Conservation (phyloP, 495 filamentous ascomycete genomes). For the Hypoxylon lienhwacheense region DNA sequence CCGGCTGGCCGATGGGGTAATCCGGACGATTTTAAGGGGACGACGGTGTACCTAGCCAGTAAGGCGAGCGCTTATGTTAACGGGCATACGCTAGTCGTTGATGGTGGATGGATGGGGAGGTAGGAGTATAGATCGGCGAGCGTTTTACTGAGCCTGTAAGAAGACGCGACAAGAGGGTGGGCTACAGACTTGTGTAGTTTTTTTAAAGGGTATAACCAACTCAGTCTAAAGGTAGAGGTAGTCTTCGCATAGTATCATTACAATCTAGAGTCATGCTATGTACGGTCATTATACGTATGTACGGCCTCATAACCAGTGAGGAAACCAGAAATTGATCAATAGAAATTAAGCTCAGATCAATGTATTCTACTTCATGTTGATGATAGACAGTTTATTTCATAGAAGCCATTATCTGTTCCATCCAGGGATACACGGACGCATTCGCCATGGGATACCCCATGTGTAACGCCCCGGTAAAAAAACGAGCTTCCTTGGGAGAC, state of each 20-base stretch:
- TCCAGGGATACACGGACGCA: conserved; percentile 55
- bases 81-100: conserved; percentile 78
- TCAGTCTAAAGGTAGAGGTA: too few relatives aligned
- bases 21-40: conserved; percentile 89
- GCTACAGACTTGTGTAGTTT: too few relatives aligned
- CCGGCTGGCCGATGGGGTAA: conserved; percentile 84
- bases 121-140: conserved; percentile 47
- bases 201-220: too few relatives aligned
- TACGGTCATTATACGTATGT: too few relatives aligned
- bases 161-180: too few relatives aligned
- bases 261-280: too few relatives aligned
- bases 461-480: conserved; percentile 62
- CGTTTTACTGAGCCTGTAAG: too few relatives aligned
- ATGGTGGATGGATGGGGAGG: conserved; percentile 94
- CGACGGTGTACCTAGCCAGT: conserved; percentile 75
- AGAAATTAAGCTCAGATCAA: neutral
- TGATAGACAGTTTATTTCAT: conserved; percentile 23
- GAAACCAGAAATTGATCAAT: too few relatives aligned
- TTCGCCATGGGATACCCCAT: conserved; percentile 68
- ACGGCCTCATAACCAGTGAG: too few relatives aligned
- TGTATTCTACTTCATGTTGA: neutral
- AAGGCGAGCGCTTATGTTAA: conserved; percentile 77
- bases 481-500: conserved; percentile 70
- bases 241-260: too few relatives aligned
- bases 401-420: conserved; percentile 53